Conservation (phyloP, 176 grass and related monocot species). For the Phyllostachys edulis region DNA sequence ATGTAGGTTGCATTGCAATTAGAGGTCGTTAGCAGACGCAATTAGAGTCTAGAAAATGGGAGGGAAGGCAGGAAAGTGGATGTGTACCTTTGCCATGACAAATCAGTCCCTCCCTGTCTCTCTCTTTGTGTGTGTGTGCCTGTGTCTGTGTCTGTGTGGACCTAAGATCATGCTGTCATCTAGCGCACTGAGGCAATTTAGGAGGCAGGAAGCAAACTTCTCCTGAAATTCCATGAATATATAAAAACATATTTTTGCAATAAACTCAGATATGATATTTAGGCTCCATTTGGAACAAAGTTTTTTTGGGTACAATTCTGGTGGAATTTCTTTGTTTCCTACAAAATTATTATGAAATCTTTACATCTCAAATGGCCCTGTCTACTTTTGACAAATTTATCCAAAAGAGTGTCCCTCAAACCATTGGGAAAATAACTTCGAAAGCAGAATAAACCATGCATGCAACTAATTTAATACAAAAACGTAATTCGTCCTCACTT, state of each 20-base stretch:
- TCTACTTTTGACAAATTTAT: neutral
- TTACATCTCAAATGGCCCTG: neutral
- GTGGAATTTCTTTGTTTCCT: neutral
- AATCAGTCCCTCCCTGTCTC: neutral
- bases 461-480: neutral
- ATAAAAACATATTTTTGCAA: neutral
- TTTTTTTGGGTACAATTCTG: neutral
- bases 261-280: neutral
- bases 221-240: neutral
- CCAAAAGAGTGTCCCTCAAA: neutral
- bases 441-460: neutral
- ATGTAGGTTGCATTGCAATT: conserved; percentile 42
- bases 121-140: neutral
- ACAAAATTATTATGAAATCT: neutral
- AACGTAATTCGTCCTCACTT: no score
- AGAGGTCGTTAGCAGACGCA: conserved; percentile 28
- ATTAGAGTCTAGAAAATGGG: conserved; percentile 3
- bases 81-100: conserved; percentile 23
- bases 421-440: neutral
- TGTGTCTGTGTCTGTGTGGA: neutral
- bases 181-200: neutral
- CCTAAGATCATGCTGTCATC: neutral
- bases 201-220: neutral
- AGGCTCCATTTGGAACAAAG: neutral
- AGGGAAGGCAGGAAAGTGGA: neutral